Evolutionary conservation across 2,329 filamentous ascomycete genomes (phyloP).

Genomic region (Lomentospora prolificans): DNA sequence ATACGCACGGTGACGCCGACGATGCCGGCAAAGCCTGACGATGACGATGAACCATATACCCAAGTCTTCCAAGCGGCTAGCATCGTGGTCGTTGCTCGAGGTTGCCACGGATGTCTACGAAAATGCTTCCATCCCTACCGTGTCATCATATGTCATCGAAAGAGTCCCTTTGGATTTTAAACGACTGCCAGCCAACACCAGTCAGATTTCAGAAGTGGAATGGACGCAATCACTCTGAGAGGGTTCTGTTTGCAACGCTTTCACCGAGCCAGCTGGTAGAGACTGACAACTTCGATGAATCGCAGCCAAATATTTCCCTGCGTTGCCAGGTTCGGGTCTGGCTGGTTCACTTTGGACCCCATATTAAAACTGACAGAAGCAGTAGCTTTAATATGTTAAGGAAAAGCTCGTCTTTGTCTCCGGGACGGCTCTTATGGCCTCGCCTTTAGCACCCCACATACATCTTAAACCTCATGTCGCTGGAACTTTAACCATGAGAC

Average conservation of each 20-base stretch:
- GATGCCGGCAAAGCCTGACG: constrained; percentile 4
- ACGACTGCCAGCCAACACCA: background rate
- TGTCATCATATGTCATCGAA: background rate
- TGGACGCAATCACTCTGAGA: background rate
- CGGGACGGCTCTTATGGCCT: constrained; percentile 8
- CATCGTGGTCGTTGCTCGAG: constrained; percentile 6
- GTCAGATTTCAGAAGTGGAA: background rate
- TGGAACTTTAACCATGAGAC: background rate
- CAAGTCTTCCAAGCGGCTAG: background rate
- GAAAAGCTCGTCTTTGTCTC: background rate
- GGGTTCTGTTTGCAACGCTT: background rate
- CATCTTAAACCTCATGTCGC: background rate
- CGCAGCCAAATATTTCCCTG: constrained; percentile 8
- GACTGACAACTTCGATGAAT: constrained; percentile 7
- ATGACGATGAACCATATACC: constrained; percentile 3
- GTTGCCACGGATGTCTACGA: constrained; percentile 7
- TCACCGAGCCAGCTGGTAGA: background rate
- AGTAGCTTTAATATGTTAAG: background rate
- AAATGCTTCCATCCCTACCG: background rate
- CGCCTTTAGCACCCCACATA: constrained; percentile 8
- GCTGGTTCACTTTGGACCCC: constrained; percentile 7
- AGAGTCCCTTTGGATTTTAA: background rate
- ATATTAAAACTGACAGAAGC: constrained; percentile 3
- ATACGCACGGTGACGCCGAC: background rate
- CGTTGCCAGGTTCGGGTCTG: constrained; percentile 11